Evolutionary conservation across 768 basidiomycete species (phyloP), one percentile per base, ranked within the genome.

Genomic region (Kwoniella bestiolae): DNA sequence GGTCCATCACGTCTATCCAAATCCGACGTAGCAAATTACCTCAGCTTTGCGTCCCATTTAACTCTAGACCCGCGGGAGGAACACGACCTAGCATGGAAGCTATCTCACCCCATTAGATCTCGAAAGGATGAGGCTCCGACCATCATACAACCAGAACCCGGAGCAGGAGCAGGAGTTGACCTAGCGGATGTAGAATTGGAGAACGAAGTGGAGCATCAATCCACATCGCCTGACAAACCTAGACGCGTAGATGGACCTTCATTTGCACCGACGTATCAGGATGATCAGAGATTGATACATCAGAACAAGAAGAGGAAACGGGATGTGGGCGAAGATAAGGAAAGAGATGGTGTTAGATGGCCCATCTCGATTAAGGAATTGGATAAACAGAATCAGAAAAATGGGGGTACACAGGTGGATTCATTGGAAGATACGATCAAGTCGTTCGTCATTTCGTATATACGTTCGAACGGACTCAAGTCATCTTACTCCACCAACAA

Each of bases 381-480:
- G 25, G 49, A 46, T 25, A 18, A 41, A 18, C 38, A 41, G 38
- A 41, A 5, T 41, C 14, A 41, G 38, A 0, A 41, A 16, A 16
- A 41, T 25, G 23, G 31, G 29, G 18, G 38, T 38, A 29, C n/a
- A 8, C 4, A 26, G n/a, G 28, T 26, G 29, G 16, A 44, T 8
- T 32, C 53, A 5, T 2, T 69, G 18, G 56, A 56, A 29, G 68
- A 69, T 32, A 41, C 60, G 4, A 59, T 69, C n/a, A 53, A 26
- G 11, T 45, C 46, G 28, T 69, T 69, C 41, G 68, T 64, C 7
- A 44, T 47, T 32, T 14, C 63, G 1, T 69, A 62, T 28, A 66
- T 69, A 12, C 68, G 68, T n/a, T 21, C 16, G 23, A 35, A 66
- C 18, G 23, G 34, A 18, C n/a, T 69, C 21, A n/a, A 14, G 7